These are phyloP conservation scores for Tuber indicum DNA, from an alignment of 495 filamentous ascomycete genomes.

Conservation along the genomic window DNA sequence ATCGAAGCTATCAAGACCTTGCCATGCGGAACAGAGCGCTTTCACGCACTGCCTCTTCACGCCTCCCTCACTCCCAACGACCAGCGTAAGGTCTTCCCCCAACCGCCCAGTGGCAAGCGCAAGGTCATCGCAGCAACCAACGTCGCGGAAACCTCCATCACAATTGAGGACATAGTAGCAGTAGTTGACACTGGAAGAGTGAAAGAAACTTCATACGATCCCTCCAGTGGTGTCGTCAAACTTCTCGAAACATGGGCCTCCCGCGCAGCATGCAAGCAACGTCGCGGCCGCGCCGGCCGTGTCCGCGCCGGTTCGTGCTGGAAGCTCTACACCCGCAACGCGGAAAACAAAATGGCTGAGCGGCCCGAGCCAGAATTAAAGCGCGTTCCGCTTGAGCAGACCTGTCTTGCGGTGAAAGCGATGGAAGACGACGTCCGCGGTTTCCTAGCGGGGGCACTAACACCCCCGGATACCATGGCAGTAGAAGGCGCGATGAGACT, in stretches of 20 bases:
- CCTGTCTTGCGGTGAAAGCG: slow-evolving; percentile 86
- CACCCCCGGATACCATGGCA: slow-evolving; percentile 74
- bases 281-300: slow-evolving; percentile 89
- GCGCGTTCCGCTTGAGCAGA: slow-evolving; percentile 84
- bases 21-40: slow-evolving; percentile 47
- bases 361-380: slow-evolving; percentile 90
- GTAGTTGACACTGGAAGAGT: slow-evolving; percentile 93
- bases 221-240: slow-evolving; percentile 86
- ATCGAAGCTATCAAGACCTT: slow-evolving; percentile 61
- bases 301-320: slow-evolving; percentile 88
- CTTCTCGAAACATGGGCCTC: slow-evolving; percentile 95
- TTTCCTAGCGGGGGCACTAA: slow-evolving; percentile 81
- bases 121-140: slow-evolving; percentile 95
- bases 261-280: slow-evolving; percentile 87
- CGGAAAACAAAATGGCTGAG: slow-evolving; percentile 79
- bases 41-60: slow-evolving; percentile 81
- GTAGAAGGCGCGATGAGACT: slow-evolving; percentile 76
- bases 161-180: slow-evolving; percentile 92
- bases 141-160: slow-evolving; percentile 96
- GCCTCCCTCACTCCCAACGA: slow-evolving; percentile 82
- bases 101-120: slow-evolving; percentile 66
- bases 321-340: slow-evolving; percentile 83
- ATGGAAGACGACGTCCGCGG: slow-evolving; percentile 79
- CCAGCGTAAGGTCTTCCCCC: slow-evolving; percentile 77
- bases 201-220: slow-evolving; percentile 92